Conservation (phyloP, 495 filamentous ascomycete genomes). For the Penicillium canescens region DNA sequence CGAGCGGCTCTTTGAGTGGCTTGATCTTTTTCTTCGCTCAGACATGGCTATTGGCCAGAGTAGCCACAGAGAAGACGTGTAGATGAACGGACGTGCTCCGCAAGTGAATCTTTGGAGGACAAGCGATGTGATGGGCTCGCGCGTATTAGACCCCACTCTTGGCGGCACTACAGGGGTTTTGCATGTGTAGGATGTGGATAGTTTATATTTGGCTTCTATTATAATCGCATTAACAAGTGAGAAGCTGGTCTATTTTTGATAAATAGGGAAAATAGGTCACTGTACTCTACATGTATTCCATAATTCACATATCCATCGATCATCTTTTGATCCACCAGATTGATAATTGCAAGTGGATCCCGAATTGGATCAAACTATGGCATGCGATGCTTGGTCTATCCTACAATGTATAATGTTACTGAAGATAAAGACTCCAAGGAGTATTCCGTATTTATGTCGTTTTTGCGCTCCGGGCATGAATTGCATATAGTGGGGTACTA, state of each 20-base stretch:
- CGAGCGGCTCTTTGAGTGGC: not conserved
- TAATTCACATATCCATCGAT: not conserved
- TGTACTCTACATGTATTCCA: too few relatives aligned
- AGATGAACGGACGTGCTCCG: too few relatives aligned
- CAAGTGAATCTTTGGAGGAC: too few relatives aligned
- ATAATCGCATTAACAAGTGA: too few relatives aligned
- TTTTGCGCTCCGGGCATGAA: not conserved
- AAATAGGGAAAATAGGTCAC: not conserved
- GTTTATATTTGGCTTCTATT: too few relatives aligned
- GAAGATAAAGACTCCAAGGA: too few relatives aligned
- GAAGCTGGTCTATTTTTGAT: not conserved
- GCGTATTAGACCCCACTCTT: too few relatives aligned
- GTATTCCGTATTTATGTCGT: not conserved
- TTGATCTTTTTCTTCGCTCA: not conserved
- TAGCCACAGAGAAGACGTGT: not conserved
- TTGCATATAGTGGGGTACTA: not conserved
- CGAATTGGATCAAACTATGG: not conserved
- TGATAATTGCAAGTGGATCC: conserved; percentile 2
- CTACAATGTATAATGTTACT: too few relatives aligned
- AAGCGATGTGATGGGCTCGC: too few relatives aligned
- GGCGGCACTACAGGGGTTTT: too few relatives aligned
- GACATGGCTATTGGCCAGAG: not conserved
- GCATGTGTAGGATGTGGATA: too few relatives aligned
- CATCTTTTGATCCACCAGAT: not conserved
- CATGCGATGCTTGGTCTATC: not conserved